Conservation (phyloP, 768 basidiomycete species). For the Piloderma croceum region DNA sequence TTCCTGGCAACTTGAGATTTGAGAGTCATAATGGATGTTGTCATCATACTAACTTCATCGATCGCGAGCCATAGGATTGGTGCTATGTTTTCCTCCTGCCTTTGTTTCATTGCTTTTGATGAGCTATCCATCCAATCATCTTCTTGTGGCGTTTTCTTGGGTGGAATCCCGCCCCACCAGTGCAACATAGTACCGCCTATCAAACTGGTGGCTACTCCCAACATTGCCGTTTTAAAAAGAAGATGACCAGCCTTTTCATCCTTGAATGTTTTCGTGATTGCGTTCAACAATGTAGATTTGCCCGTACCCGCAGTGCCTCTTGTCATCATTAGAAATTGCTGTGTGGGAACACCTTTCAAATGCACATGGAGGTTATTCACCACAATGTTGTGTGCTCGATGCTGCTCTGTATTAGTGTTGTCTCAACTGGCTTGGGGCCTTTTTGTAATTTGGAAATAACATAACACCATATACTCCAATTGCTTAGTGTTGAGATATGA, state of each 20-base stretch:
- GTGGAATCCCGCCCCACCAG: slow-evolving; percentile 22
- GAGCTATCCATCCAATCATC: too few relatives aligned
- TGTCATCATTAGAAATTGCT: slow-evolving; percentile 33
- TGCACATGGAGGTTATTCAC: slow-evolving; percentile 20
- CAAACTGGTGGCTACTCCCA: slow-evolving; percentile 35
- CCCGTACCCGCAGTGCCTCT: slow-evolving; percentile 40
- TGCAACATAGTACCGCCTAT: slow-evolving; percentile 34
- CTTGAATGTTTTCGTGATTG: slow-evolving; percentile 30
- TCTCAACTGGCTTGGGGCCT: too few relatives aligned
- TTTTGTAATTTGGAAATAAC: too few relatives aligned
- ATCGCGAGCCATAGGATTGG: slow-evolving; percentile 25
- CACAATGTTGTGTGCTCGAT: slow-evolving; percentile 32
- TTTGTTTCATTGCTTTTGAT: slow-evolving; percentile 5
- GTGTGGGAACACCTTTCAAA: slow-evolving; percentile 10
- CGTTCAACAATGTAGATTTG: slow-evolving; percentile 36
- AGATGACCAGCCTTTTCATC: not conserved
- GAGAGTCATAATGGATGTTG: slow-evolving; percentile 16
- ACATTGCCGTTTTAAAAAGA: slow-evolving; percentile 32
- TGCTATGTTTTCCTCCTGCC: slow-evolving; percentile 13
- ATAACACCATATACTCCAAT: too few relatives aligned
- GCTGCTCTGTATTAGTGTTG: too few relatives aligned
- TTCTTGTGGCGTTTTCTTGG: slow-evolving; percentile 1
- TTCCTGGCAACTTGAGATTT: slow-evolving; percentile 16
- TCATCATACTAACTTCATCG: slow-evolving; percentile 38
- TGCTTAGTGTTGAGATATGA: too few relatives aligned